Conservation (phyloP, 805 yeast genomes). For the Saccharomycopsis olivae region DNA sequence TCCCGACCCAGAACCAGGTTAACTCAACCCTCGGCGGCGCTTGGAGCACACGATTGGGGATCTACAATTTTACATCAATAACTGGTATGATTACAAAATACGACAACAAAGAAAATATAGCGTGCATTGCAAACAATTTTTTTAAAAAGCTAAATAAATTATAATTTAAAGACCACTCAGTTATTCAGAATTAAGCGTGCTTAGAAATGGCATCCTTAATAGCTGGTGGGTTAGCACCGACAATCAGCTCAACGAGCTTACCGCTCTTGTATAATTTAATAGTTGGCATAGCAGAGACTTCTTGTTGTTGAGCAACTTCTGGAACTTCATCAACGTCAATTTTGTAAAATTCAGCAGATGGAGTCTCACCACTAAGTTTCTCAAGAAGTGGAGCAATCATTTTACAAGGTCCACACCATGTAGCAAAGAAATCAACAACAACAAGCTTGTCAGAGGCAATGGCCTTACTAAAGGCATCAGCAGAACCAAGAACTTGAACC, state of each 20-base stretch:
- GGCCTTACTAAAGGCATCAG: conserved; percentile 57
- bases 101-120: too few species aligned
- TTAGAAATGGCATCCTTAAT: conserved; percentile 57
- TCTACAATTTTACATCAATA: too few species aligned
- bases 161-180: too few species aligned
- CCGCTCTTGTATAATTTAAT: conserved; percentile 76
- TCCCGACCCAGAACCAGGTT: too few species aligned
- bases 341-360: conserved; percentile 69
- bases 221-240: conserved; percentile 86
- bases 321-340: conserved; percentile 84
- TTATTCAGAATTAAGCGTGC: conserved; percentile 32
- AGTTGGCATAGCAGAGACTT: conserved; percentile 56
- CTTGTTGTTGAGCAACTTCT: conserved; percentile 58
- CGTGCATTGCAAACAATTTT: too few species aligned
- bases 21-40: too few species aligned
- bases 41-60: too few species aligned
- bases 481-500: conserved; percentile 42
- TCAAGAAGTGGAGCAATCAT: conserved; percentile 91
- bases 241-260: conserved; percentile 62
- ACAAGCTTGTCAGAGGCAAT: conserved; percentile 59
- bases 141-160: too few species aligned
- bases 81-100: too few species aligned
- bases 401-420: conserved; percentile 99
- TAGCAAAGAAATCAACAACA: conserved; percentile 91
- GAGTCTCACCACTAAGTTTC: conserved; percentile 55